Evolutionary conservation across 495 filamentous ascomycete genomes (phyloP).

Genomic region (Talaromyces liani): DNA sequence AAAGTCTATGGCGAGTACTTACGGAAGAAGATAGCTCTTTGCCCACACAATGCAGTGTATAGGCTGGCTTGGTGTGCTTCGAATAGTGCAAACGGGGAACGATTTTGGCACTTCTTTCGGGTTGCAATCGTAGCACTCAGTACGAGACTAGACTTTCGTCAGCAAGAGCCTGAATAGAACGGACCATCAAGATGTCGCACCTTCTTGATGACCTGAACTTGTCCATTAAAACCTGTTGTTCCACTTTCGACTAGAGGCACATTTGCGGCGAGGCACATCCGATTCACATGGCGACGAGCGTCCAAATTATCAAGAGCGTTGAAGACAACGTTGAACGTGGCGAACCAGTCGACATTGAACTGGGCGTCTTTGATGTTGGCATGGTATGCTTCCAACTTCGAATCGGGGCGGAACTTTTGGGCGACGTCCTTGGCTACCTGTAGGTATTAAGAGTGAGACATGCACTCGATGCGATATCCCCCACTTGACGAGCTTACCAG

Average conservation of each 20-base stretch:
- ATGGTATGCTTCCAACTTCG: conserved; percentile 85
- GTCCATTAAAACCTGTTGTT: conserved; percentile 95
- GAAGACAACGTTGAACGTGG: conserved; percentile 76
- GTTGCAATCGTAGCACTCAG: conserved; percentile 95
- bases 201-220: conserved; percentile 93
- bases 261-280: conserved; percentile 89
- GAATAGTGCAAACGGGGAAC: conserved; percentile 93
- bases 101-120: conserved; percentile 82
- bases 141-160: conserved; percentile 50
- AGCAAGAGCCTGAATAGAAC: not conserved
- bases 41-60: conserved; percentile 99
- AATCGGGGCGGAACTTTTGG: conserved; percentile 79
- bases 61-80: conserved; percentile 87
- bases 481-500: conserved; percentile 50
- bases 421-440: conserved; percentile 94
- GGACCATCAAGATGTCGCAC: conserved; percentile 21
- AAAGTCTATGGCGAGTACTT: conserved; percentile 13
- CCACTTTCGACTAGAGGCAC: conserved; percentile 94
- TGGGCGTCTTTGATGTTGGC: conserved; percentile 91
- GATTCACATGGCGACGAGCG: conserved; percentile 90
- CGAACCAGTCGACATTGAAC: conserved; percentile 89
- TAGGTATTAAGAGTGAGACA: not conserved
- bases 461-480: not conserved
- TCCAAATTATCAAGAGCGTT: conserved; percentile 97
- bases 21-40: conserved; percentile 91